Evolutionary conservation across 176 grass and related monocot species (phyloP), one percentile per base, ranked within the genome.

Genomic region (Urochloa ruziziensis): DNA sequence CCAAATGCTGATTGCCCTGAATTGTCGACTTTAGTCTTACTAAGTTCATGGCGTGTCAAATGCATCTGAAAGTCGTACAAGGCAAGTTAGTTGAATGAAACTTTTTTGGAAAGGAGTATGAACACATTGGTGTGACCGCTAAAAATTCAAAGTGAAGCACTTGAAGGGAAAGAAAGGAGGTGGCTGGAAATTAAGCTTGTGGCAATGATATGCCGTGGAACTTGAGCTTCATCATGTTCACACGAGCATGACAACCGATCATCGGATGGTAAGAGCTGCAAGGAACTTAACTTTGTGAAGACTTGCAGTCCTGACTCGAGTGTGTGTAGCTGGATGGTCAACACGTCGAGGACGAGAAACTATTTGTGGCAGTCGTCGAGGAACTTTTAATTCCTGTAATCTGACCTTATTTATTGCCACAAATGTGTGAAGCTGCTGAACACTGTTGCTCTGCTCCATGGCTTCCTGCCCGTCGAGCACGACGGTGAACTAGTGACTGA

Each of bases 311-410:
- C n/a, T 21, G 63, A 40, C 23, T 12, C 40, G 54, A 60, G n/a
- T 37, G 52, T 24, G 10, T n/a, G n/a, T n/a, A n/a, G n/a, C n/a
- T 29, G 44, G 54, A 63, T 60, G 51, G 66, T 82, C 80, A 82
- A 46, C 51, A 47, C 36, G 80, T 33, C 36, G 18, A 43, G 51
- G 54, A 30, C 0, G 24, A 21, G 53, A 24, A 43, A 11, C 11
- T 44, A 42, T 18, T 37, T 80, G 43, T 81, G 78, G 48, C 9
- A 21, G 34, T 23, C 48, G 13, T 81, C 40, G 2, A 10, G 7
- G n/a, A n/a, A n/a, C n/a, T n/a, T 43, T 33, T 19, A 40, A 65
- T 47, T 27, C n/a, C 11, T 39, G 32, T 14, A 53, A 21, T 73
- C 65, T 24, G 2, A 15, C 6, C 65, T 67, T 36, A 4, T 42